Conservation (phyloP, 2,329 filamentous ascomycete species). For the Neoarthrinium moseri region DNA sequence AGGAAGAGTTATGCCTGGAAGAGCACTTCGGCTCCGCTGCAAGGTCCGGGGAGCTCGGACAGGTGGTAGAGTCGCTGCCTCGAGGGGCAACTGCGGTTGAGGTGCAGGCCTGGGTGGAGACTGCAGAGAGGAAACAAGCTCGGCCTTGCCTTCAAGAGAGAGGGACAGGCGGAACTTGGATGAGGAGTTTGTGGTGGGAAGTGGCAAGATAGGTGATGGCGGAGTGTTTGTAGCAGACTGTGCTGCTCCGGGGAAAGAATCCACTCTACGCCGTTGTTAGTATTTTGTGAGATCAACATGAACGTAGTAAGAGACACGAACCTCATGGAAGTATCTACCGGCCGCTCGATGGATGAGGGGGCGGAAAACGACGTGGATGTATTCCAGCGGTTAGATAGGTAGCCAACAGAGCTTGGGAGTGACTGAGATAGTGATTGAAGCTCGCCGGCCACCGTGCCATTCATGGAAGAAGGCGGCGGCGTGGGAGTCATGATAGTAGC, state of each 20-base stretch:
- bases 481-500: slow-evolving; percentile 12
- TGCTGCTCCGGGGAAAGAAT: slow-evolving; percentile 42
- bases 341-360: slow-evolving; percentile 38
- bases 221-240: slow-evolving; percentile 35
- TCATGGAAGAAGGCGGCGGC: slow-evolving; percentile 21
- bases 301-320: too few relatives aligned
- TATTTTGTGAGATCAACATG: too few relatives aligned
- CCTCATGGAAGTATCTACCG: slow-evolving; percentile 44
- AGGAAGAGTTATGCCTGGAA: slow-evolving; percentile 57
- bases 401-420: slow-evolving; percentile 45
- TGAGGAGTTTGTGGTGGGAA: slow-evolving; percentile 38
- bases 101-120: slow-evolving; percentile 68
- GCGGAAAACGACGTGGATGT: slow-evolving; percentile 49
- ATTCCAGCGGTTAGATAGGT: slow-evolving; percentile 59
- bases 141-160: slow-evolving; percentile 87
- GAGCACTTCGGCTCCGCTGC: slow-evolving; percentile 70
- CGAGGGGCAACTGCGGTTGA: slow-evolving; percentile 46
- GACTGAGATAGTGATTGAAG: slow-evolving; percentile 32
- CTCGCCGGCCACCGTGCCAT: slow-evolving; percentile 18
- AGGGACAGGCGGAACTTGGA: slow-evolving; percentile 74
- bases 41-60: slow-evolving; percentile 51
- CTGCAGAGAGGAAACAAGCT: slow-evolving; percentile 69
- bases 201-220: slow-evolving; percentile 33
- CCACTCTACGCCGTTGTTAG: slow-evolving; percentile 31
- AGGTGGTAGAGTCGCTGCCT: slow-evolving; percentile 43